Base-by-base conservation (phyloP, 768 basidiomycete genomes). In the Russula olivacea region DNA sequence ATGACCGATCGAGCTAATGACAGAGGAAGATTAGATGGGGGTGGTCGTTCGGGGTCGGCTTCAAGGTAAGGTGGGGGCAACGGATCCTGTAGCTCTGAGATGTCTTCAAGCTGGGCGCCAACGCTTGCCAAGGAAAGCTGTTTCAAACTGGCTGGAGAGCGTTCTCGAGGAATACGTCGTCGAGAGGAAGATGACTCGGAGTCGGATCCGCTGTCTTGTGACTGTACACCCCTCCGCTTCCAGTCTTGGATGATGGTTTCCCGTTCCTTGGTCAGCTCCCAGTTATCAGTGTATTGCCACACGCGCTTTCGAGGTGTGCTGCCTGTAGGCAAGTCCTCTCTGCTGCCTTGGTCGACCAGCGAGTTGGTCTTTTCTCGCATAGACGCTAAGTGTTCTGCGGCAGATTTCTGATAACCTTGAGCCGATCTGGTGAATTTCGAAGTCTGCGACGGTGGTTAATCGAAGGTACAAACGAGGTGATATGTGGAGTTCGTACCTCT, bases 261-360 rank as follows among this genome's bases (percentile, higher is more conserved):
- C 30, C 91, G 82, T 60, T 75, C 78, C 64, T 82, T 76, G 7
- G 89, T 90, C 61, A 89, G 74, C 47, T 83, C 80, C 89, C 91
- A 93, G 55, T 83, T 74, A 66, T 88, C 87, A 7, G 79, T 77
- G 63, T 86, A 86, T 63, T 86, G 77, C 84, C 88, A 88, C 34
- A 74, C 73, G 36, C 88, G 85, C 76, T 90, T 92, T 51, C 82
- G 83, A 40, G 92, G 92, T 3, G 91, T 93, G 58, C 75, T 74
- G 6, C 91, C 91, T 15, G 86, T 89, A 1, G 88, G 75, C 23
- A 75, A 70, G 69, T 93, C 91, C 59, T 84, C 83, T 60, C 76
- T 80, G 9, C 81, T 76, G 10, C 85, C 89, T 59, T 84, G 77
- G 32, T 84, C 80, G 8, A 78, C 71, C 23, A 92, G 74, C 15